Evolutionary conservation across 2,329 filamentous ascomycete species (phyloP).

Genomic region (Colletotrichum zoysiae): DNA sequence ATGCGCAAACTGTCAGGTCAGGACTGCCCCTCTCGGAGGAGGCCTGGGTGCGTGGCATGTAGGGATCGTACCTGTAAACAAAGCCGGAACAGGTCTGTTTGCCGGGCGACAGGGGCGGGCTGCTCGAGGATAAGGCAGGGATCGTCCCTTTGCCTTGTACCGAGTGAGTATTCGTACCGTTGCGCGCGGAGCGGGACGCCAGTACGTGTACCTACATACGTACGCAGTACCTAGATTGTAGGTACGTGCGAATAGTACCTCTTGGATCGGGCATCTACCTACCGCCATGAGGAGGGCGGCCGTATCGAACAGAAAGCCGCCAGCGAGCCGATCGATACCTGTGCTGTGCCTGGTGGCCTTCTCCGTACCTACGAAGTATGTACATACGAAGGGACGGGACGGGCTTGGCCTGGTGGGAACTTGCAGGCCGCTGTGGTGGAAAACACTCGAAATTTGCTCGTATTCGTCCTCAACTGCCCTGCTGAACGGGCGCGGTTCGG

Average conservation of each 20-base stretch:
- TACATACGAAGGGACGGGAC: no score
- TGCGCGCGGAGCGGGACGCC: conserved; percentile 26
- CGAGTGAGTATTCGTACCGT: conserved; percentile 21
- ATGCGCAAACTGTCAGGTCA: conserved; percentile 1
- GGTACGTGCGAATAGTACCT: conserved; percentile 9
- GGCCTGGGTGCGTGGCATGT: conserved; percentile 30
- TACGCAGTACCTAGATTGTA: no score
- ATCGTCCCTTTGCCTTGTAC: not conserved
- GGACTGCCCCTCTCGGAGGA: conserved; percentile 4
- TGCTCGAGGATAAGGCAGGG: conserved; percentile 23
- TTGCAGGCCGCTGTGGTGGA: conserved; percentile 31
- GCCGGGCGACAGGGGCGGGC: conserved; percentile 18
- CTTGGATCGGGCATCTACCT: conserved; percentile 1
- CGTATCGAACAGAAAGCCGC: conserved; percentile 22
- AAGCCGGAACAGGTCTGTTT: conserved; percentile 29
- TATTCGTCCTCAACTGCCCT: conserved; percentile 31
- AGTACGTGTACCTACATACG: conserved; percentile 11
- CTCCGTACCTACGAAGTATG: no score
- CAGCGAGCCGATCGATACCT: conserved; percentile 16
- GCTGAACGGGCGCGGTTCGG: conserved; percentile 18
- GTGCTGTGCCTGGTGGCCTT: not conserved
- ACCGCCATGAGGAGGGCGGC: not conserved
- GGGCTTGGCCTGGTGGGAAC: conserved; percentile 31
- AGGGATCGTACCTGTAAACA: conserved; percentile 33
- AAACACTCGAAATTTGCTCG: conserved; percentile 26